These are phyloP conservation scores for Pyrenochaeta sp. DNA, from an alignment of 2,329 filamentous ascomycete genomes.

Conservation along the genomic window DNA sequence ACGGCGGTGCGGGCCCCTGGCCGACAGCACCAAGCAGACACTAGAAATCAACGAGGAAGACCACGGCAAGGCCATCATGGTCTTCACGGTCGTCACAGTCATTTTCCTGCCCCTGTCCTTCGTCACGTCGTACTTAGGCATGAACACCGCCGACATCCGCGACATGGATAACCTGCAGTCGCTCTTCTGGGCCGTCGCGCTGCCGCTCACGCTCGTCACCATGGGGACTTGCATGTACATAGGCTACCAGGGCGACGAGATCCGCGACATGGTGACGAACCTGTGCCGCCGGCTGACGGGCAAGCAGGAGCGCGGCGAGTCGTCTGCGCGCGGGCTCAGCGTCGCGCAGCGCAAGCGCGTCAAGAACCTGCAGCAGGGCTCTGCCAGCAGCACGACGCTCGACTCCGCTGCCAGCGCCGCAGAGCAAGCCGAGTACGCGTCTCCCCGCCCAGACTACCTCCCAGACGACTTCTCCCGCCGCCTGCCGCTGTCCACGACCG, in stretches of 20 bases:
- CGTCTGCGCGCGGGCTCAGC: slow-evolving; percentile 30
- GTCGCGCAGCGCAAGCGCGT: slow-evolving; percentile 35
- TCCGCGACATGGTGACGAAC: slow-evolving; percentile 21
- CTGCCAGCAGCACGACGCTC: slow-evolving; percentile 13
- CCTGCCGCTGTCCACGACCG: not conserved
- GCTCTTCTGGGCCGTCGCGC: slow-evolving; percentile 49
- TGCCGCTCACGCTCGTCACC: slow-evolving; percentile 36
- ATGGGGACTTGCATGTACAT: slow-evolving; percentile 34
- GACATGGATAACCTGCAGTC: slow-evolving; percentile 49
- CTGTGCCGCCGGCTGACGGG: slow-evolving; percentile 25
- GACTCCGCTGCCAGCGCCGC: slow-evolving; percentile 19
- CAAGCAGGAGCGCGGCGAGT: slow-evolving; percentile 18
- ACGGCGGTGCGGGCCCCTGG: slow-evolving; percentile 34
- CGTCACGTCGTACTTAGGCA: slow-evolving; percentile 52
- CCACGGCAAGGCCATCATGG: slow-evolving; percentile 53
- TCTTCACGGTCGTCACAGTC: slow-evolving; percentile 55
- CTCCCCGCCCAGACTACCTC: slow-evolving; percentile 13
- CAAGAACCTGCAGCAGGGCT: slow-evolving; percentile 2
- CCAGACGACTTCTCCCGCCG: not conserved
- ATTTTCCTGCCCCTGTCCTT: slow-evolving; percentile 56
- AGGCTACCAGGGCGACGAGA: slow-evolving; percentile 38
- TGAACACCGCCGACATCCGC: slow-evolving; percentile 52
- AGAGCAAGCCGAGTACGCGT: slow-evolving; percentile 34
- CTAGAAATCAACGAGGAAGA: slow-evolving; percentile 47
- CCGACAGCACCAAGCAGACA: slow-evolving; percentile 43